Evolutionary conservation across 139 green algal genomes (phyloP), one percentile per base, ranked within the genome.

Genomic region (Medakamo hakoo): DNA sequence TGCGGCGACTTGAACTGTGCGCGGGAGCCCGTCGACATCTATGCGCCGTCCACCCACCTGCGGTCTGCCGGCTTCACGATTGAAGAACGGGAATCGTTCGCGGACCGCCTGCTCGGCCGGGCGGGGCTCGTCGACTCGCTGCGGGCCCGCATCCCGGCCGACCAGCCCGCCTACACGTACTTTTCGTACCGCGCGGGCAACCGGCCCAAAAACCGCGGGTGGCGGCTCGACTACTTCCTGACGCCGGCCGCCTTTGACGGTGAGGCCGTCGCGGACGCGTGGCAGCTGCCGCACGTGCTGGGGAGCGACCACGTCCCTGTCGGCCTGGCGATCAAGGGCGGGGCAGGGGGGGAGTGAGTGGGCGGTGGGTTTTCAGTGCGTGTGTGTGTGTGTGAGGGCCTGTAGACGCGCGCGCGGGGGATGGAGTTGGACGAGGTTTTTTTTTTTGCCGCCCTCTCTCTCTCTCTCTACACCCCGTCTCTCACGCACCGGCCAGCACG

Each of bases 201-300:
- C 16, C 62, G 77, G 2, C 73, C 64, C 27, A 70, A 73, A 40
- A 82, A 80, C 63, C 77, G 68, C 27, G 84, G 84, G 19, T 92
- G 84, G 84, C 69, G 84, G 14, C 65, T 92, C 28, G 84, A 92
- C 64, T 90, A 90, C 66, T 87, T 83, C 27, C 58, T 92, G 66
- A 49, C 24, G 24, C 69, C 76, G 3, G 31, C 67, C 26, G 49
- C 59, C 14, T 59, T 83, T 29, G 16, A 58, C 24, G n/a, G n/a
- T n/a, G 30, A 22, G 0, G 4, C 40, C 14, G 68, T 90, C 16
- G 60, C 87, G 63, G 83, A 90, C 60, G 74, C 58, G 55, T 90
- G 71, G 66, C 79, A 88, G 25, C 61, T 87, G 27, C 66, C 68
- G 9, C 67, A 82, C 2, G 58, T 86, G 24, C 62, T 72, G 57